Base-by-base conservation (phyloP, 192 early-diverging fungal genomes). In the Allomyces macrogynus region DNA sequence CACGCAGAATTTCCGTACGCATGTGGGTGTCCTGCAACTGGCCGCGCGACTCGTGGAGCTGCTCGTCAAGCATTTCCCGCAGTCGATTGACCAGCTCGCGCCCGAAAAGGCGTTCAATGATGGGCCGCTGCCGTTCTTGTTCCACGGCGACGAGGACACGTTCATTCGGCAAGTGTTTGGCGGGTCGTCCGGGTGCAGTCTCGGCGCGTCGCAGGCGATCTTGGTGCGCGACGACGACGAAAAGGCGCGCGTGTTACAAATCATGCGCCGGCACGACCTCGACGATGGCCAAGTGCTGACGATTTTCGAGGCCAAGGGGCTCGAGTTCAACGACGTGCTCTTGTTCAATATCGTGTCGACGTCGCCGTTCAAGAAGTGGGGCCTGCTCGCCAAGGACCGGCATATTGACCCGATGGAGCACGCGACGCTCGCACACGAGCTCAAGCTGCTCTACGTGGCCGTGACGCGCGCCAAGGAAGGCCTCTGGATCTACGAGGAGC, bases 101-200 rank as follows among this genome's bases (percentile, higher is more conserved):
- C 75, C 92, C 67, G 89, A 91, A 73, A 86, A 87, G 62, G 74
- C 90, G 57, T 40, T 40, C 32, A 40, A 40, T 7, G 32, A 40
- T 40, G 32, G 32, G 32, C 32, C 32, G 7, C 32, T 40, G 32
- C 32, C 32, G 32, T 40, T 40, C 32, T 40, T 40, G 32, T 40
- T 40, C 32, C 32, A 40, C 7, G 32, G 32, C 32, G 32, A 89
- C 92, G 72, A 89, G 90, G 44, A 88, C 91, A 20, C 92, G 93
- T 70, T 81, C 86, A 0, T 77, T 96, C n/a, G 86, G 96, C 26
- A 89, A 95, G 70, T 92, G 96, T 71, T 96, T 98, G 67, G 93
- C 94, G 85, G 79, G 92, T 54, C 77, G 95, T 25, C 92, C 90
- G n/a, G 92, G 90, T 65, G 88, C 83, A 68, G 95, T 97, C 5